Evolutionary conservation across 129 eudicot species (phyloP).

Genomic region (Flaveria ramosissima): DNA sequence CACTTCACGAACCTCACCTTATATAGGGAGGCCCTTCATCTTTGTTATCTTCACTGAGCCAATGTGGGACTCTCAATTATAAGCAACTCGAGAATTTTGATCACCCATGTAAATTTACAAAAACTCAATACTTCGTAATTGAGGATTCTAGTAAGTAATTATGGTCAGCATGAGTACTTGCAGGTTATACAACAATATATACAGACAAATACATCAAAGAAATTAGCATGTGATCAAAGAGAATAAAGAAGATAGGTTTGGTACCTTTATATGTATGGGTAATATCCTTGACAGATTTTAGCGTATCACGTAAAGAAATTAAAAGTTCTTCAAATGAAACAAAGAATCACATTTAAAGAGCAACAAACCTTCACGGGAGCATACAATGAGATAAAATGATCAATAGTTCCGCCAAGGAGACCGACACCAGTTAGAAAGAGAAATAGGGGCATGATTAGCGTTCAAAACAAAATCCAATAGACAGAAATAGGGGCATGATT

Average conservation of each 20-base stretch:
- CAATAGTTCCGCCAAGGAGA: conserved; percentile 36
- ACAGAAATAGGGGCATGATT: too few species aligned
- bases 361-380: neutral
- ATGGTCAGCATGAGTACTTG: neutral
- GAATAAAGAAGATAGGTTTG: conserved; percentile 20
- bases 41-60: neutral
- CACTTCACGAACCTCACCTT: neutral
- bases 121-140: neutral
- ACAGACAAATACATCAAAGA: neutral
- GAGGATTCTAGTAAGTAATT: neutral
- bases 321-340: conserved; percentile 68
- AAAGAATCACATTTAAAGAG: conserved; percentile 15
- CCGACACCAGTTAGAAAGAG: too few species aligned
- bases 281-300: conserved; percentile 85
- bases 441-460: too few species aligned
- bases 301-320: conserved; percentile 67
- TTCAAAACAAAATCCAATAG: too few species aligned
- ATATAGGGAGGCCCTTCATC: neutral
- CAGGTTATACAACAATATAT: neutral
- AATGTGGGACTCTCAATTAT: neutral
- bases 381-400: neutral
- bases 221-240: conserved; percentile 9
- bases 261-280: conserved; percentile 81
- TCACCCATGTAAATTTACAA: neutral
- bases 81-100: conserved; percentile 11